Evolutionary conservation across 441 rosid genomes (phyloP).

Genomic region (Gossypium laxum): DNA sequence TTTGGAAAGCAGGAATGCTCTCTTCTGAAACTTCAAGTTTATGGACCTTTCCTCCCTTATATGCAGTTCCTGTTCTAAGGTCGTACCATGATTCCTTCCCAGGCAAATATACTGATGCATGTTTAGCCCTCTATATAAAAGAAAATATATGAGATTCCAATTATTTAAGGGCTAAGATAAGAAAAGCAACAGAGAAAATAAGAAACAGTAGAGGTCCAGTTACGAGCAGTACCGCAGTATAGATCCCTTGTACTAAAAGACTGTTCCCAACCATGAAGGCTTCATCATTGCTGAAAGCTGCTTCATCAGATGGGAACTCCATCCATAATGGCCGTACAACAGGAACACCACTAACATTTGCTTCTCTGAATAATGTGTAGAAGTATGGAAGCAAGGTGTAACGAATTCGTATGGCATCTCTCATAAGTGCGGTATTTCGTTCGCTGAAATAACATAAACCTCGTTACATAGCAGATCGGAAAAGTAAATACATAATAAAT

Average conservation of each 20-base stretch:
- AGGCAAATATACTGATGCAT: slow-evolving; percentile 75
- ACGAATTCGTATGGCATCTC: slow-evolving; percentile 82
- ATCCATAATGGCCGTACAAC: slow-evolving; percentile 90
- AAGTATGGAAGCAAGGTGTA: slow-evolving; percentile 82
- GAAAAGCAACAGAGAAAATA: neutral
- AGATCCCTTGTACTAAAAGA: slow-evolving; percentile 89
- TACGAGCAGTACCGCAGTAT: slow-evolving; percentile 48
- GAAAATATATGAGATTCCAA: slow-evolving; percentile 7
- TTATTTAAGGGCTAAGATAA: neutral
- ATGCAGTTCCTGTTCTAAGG: slow-evolving; percentile 61
- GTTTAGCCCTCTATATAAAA: slow-evolving; percentile 51
- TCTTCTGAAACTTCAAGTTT: slow-evolving; percentile 74
- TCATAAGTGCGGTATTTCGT: slow-evolving; percentile 67
- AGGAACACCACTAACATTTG: slow-evolving; percentile 77
- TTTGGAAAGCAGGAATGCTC: slow-evolving; percentile 87
- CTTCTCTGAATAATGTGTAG: slow-evolving; percentile 89
- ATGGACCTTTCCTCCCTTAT: slow-evolving; percentile 56
- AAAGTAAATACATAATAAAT: neutral
- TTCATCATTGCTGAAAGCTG: slow-evolving; percentile 75
- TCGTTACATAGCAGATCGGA: neutral
- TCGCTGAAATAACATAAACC: slow-evolving; percentile 46
- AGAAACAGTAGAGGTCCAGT: neutral
- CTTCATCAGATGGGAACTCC: slow-evolving; percentile 93
- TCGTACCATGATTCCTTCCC: slow-evolving; percentile 88
- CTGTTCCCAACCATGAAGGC: slow-evolving; percentile 93